These are phyloP conservation scores for Parathielavia appendiculata DNA, from an alignment of 495 filamentous ascomycete species.

Conservation along the genomic window DNA sequence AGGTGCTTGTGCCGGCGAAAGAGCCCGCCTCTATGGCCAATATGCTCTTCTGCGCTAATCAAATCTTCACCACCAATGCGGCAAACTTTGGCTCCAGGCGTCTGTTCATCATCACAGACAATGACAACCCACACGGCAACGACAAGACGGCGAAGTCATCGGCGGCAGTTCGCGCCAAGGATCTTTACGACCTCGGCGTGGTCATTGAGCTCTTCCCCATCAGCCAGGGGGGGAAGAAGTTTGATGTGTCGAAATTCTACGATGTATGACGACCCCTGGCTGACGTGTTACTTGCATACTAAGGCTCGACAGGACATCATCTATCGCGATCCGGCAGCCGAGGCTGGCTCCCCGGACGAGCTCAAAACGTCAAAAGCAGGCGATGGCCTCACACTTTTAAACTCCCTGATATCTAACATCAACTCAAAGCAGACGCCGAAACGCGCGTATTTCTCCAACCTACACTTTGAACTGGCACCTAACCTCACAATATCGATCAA, in stretches of 20 bases:
- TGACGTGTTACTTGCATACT: slow-evolving; percentile 9
- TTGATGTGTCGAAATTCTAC: slow-evolving; percentile 85
- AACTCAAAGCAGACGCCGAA: slow-evolving; percentile 87
- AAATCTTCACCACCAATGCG: slow-evolving; percentile 92
- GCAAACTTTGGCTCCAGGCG: slow-evolving; percentile 89
- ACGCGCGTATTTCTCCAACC: slow-evolving; percentile 75
- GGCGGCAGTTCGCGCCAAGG: slow-evolving; percentile 82
- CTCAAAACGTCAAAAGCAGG: slow-evolving; percentile 49
- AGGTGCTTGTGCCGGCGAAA: slow-evolving; percentile 63
- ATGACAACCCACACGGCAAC: slow-evolving; percentile 76
- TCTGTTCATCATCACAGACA: slow-evolving; percentile 92
- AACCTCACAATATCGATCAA: slow-evolving; percentile 82
- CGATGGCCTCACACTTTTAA: slow-evolving; percentile 75
- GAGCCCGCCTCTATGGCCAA: slow-evolving; percentile 79
- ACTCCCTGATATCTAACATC: slow-evolving; percentile 80
- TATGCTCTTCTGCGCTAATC: slow-evolving; percentile 89
- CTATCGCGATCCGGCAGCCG: slow-evolving; percentile 59
- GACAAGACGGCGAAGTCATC: slow-evolving; percentile 66
- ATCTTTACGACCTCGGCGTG: slow-evolving; percentile 92
- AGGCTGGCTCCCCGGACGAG: slow-evolving; percentile 48
- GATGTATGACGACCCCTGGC: slow-evolving; percentile 55
- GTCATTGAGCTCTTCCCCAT: slow-evolving; percentile 94
- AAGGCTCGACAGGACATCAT: slow-evolving; percentile 63
- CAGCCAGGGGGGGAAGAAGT: slow-evolving; percentile 63
- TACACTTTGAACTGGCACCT: slow-evolving; percentile 82